A percentile compares a stretch with the other conserved stretches of the same genome.
phyloP scores from a whole-genome alignment of 2,329 filamentous ascomycete species.

The Furcasterigmium sp. region DNA sequence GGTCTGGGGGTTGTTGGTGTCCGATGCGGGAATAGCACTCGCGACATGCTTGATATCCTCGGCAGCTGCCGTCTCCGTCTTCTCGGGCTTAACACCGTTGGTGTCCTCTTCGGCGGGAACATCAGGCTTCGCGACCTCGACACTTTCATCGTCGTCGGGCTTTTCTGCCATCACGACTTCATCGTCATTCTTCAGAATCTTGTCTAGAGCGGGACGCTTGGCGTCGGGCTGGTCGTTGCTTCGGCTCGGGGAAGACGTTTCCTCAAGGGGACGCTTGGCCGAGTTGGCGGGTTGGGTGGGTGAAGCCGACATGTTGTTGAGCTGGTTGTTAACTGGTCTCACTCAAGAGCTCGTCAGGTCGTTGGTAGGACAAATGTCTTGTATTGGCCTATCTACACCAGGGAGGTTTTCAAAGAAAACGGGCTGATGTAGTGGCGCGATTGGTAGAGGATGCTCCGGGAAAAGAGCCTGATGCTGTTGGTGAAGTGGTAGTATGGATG shows the following conservation, averaged over 20 bases:
- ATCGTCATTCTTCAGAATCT: slow-evolving; percentile 69
- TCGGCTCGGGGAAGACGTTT: slow-evolving; percentile 89
- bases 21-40: slow-evolving; percentile 32
- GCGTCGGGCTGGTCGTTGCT: slow-evolving; percentile 92
- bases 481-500: slow-evolving; percentile 13
- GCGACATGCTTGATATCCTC: slow-evolving; percentile 47
- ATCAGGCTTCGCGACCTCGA: slow-evolving; percentile 40
- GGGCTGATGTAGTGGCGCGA: slow-evolving; percentile 72
- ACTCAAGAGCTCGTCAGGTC: slow-evolving; percentile 12
- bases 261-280: slow-evolving; percentile 90
- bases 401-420: slow-evolving; percentile 82
- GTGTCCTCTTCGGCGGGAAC: slow-evolving; percentile 35
- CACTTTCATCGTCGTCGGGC: slow-evolving; percentile 29
- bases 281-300: slow-evolving; percentile 62
- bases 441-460: slow-evolving; percentile 13
- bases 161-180: slow-evolving; percentile 40
- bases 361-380: slow-evolving; percentile 15
- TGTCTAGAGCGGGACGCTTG: slow-evolving; percentile 93
- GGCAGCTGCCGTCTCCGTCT: slow-evolving; percentile 64
- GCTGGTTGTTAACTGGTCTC: slow-evolving; percentile 13
- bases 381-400: slow-evolving; percentile 72
- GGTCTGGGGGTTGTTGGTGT: slow-evolving; percentile 41
- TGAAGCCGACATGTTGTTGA: slow-evolving; percentile 66
- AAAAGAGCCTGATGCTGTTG: slow-evolving; percentile 2
- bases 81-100: slow-evolving; percentile 44